phyloP scores from a whole-genome alignment of 768 basidiomycete species.

The Ramaria sp. region DNA sequence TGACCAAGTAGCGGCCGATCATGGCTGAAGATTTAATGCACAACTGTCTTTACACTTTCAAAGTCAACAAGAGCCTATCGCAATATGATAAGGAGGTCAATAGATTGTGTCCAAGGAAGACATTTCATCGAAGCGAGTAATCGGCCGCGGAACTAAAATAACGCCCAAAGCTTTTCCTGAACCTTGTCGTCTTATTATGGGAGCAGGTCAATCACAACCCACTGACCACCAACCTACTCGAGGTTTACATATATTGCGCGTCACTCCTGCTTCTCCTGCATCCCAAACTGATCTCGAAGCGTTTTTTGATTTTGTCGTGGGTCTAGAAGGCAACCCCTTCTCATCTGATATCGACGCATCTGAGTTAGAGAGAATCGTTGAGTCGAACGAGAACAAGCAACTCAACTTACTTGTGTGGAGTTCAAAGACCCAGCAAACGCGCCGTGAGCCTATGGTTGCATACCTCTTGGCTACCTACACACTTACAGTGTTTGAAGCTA shows the following conservation, averaged over 20 bases:
- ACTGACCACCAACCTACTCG: conserved; percentile 30
- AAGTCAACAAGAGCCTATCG: too few species aligned
- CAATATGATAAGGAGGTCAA: too few species aligned
- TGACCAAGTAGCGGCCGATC: too few species aligned
- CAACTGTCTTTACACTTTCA: too few species aligned
- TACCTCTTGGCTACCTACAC: background rate
- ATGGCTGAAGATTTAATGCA: too few species aligned
- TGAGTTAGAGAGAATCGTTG: conserved; percentile 71
- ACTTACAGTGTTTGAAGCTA: conserved; percentile 20
- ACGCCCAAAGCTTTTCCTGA: background rate
- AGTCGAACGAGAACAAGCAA: conserved; percentile 60
- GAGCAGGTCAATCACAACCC: conserved; percentile 22
- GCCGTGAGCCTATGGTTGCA: conserved; percentile 36
- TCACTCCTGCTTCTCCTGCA: conserved; percentile 83
- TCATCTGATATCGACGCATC: conserved; percentile 52
- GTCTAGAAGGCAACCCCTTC: conserved; percentile 63
- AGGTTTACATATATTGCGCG: conserved; percentile 80
- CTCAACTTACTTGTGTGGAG: conserved; percentile 76
- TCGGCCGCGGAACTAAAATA: background rate
- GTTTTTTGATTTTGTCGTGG: conserved; percentile 95
- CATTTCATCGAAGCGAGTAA: too few species aligned
- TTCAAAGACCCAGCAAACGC: conserved; percentile 59
- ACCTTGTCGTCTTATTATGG: background rate
- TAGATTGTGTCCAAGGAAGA: too few species aligned
- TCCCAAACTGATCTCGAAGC: conserved; percentile 78